These are phyloP conservation scores for Solanum dulcamara DNA, from an alignment of 257 asterid species.

Conservation along the genomic window DNA sequence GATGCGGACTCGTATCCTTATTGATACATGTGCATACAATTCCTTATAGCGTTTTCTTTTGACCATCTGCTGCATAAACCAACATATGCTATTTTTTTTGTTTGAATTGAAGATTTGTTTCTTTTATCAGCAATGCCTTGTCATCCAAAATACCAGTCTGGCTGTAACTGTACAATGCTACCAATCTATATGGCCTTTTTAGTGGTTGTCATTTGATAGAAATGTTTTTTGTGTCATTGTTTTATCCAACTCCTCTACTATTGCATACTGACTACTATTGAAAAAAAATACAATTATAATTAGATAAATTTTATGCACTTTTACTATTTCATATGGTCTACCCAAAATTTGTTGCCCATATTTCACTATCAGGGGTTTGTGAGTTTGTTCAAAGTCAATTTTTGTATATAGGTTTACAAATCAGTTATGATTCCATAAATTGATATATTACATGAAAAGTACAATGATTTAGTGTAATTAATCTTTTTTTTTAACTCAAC, in stretches of 20 bases:
- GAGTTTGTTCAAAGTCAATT: background rate
- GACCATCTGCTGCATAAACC: background rate
- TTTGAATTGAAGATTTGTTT: background rate
- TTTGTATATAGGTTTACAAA: background rate
- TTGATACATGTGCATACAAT: background rate
- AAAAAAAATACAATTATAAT: background rate
- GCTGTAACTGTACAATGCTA: background rate
- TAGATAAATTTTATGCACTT: background rate
- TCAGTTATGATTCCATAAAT: background rate
- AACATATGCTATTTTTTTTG: background rate
- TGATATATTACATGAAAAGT: background rate
- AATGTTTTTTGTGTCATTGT: background rate
- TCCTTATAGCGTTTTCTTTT: background rate
- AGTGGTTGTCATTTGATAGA: background rate
- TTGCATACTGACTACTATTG: background rate
- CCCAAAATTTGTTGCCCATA: background rate
- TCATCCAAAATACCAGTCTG: background rate
- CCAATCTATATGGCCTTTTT: background rate
- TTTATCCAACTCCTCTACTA: background rate
- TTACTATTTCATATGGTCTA: background rate
- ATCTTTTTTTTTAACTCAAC: background rate
- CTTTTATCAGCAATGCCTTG: background rate
- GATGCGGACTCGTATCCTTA: constrained; percentile 88
- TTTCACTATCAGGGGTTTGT: background rate
- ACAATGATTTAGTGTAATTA: background rate